Evolutionary conservation across 75 land plant genomes (phyloP), one percentile per base, ranked within the genome.

Genomic region (Larix kaempferi): DNA sequence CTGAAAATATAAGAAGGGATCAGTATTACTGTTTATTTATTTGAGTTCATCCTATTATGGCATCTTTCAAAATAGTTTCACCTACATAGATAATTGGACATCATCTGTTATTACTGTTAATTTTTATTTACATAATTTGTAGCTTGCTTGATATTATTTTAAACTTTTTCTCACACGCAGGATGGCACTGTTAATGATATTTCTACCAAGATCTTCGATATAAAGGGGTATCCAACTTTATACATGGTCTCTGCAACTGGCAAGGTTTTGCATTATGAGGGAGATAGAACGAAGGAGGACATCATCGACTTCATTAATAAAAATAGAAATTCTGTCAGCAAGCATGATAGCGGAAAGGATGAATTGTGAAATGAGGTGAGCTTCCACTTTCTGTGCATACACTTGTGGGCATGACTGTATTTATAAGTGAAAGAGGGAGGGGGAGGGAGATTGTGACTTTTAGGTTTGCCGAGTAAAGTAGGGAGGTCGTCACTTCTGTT

Each of bases 181-280:
- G 98, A 95, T 84, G 98, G 86, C 17, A 94, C 98, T 41, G 86
- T 85, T 69, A 95, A 95, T 81, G 98, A 95, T 81, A 72, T 90
- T 17, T 82, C 87, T 22, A 15, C 25, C 27, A 66, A 69, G 64
- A 79, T 76, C 5, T 95, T 95, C 78, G 85, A 88, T 15, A 89
- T 95, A 23, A 78, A 91, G 76, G 97, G 94, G 1, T 95, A 83
- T 77, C 98, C 98, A 16, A 94, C 97, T 57, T 15, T 90, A 58
- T 95, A 93, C 82, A 85, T 93, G 58, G 77, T 58, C 23, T 85
- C 98, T 54, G 86, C 91, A 14, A 84, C 78, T 61, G 93, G 95
- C 41, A 87, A 93, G 33, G 19, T 83, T 49, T 41, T 75, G 54
- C 81, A 33, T 13, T 95, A 93, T 78, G 88, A 90, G 5, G 98